Percentiles rank a stretch among this genome's conserved stretches.
phyloP scores from a whole-genome alignment of 495 filamentous ascomycete genomes.

The Cercophora sp. region DNA sequence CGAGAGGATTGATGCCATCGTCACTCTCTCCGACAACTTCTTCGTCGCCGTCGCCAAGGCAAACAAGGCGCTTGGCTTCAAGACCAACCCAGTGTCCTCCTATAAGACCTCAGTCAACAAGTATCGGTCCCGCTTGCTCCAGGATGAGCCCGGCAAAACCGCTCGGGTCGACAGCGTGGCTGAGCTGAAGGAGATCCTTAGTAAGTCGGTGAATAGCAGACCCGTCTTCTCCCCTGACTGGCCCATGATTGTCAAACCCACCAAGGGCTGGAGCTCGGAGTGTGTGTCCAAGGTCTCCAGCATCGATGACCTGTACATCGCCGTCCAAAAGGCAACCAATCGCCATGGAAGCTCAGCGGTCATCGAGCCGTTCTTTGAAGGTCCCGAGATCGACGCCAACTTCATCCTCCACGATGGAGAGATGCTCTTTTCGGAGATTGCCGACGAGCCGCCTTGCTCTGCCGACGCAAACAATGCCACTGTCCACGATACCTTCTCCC shows the following conservation, averaged over 20 bases:
- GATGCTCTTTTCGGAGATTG: slow-evolving; percentile 47
- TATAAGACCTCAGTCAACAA: slow-evolving; percentile 43
- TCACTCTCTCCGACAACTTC: slow-evolving; percentile 38
- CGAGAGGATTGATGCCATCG: slow-evolving; percentile 34
- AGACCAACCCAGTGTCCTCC: slow-evolving; percentile 29
- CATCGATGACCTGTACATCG: slow-evolving; percentile 17
- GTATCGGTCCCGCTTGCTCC: slow-evolving; percentile 35
- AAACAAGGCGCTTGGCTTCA: slow-evolving; percentile 31
- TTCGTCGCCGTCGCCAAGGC: slow-evolving; percentile 34
- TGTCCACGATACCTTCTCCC: slow-evolving; percentile 30
- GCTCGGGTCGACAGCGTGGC: slow-evolving; percentile 16
- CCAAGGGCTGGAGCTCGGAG: slow-evolving; percentile 31
- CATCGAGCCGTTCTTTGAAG: slow-evolving; percentile 32
- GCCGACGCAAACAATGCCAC: slow-evolving; percentile 32
- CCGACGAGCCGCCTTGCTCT: slow-evolving; percentile 48
- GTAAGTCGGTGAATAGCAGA: neutral
- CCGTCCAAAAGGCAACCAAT: slow-evolving; percentile 24
- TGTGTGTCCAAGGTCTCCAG: slow-evolving; percentile 27
- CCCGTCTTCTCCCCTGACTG: slow-evolving; percentile 15
- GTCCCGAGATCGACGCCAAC: slow-evolving; percentile 54
- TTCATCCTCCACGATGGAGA: slow-evolving; percentile 47
- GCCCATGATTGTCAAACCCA: slow-evolving; percentile 31
- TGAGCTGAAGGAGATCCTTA: slow-evolving; percentile 20
- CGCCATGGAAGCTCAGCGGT: slow-evolving; percentile 27
- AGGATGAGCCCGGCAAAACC: slow-evolving; percentile 26